Evolutionary conservation across 2,329 filamentous ascomycete species (phyloP), one percentile per base, ranked within the genome.

Genomic region (Didymella glomerata): DNA sequence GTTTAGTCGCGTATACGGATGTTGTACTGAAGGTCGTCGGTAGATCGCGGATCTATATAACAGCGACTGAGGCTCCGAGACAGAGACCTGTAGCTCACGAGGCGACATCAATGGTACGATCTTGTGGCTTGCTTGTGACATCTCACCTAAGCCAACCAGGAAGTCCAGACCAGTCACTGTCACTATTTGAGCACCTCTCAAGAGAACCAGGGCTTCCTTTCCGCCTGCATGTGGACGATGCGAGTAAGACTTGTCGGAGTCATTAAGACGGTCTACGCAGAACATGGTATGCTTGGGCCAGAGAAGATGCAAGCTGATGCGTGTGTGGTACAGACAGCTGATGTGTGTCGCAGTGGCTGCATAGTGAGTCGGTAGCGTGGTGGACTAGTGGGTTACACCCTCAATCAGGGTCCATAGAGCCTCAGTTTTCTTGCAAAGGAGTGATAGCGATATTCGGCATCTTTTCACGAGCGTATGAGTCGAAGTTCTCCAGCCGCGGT

Each of bases 81-180:
- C n/a, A 38, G 28, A 49, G 8, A 27, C 4, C 13, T 16, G 32
- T 30, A 42, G 28, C 4, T 44, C 14, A 25, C 18, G 22, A 47
- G 40, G 32, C 24, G 27, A 40, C 46, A 40, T 50, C 32, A 20
- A 48, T 38, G 13, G 47, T 57, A 14, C 18, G 32, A 50, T 42
- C 25, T 27, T 36, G 50, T 50, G 56, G 56, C 56, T 54, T 54
- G 25, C 41, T 54, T 51, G 56, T 59, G 28, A 41, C 32, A 59
- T 59, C 50, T 59, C 46, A 59, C 41, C 40, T 59, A 46, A 49
- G 40, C 34, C 46, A 47, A 18, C 7, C 32, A 6, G 28, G 18
- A 28, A n/a, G 11, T n/a, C 25, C 18, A 34, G 40, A 13, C 30
- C 40, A 28, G 30, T 32, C n/a, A n/a, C 14, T 2, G n/a, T 25